These are phyloP conservation scores for Lactarius tabidus DNA, from an alignment of 768 basidiomycete species.

Conservation along the genomic window DNA sequence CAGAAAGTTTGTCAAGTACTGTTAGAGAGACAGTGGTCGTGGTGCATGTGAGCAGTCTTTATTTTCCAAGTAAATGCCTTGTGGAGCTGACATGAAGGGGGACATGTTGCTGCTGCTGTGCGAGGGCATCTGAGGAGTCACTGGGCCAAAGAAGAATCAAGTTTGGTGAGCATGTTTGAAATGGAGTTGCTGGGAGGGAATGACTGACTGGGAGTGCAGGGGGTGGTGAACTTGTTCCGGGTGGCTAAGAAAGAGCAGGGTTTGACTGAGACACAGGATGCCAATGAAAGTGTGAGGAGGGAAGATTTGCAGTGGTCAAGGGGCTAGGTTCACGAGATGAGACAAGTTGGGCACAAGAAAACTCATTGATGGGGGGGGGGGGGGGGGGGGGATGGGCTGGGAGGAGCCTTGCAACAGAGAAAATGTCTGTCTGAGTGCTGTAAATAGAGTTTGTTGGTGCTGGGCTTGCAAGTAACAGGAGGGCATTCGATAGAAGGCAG, in stretches of 20 bases:
- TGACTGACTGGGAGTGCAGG: constrained; percentile 56
- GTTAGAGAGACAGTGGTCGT: constrained; percentile 28
- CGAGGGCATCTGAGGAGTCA: constrained; percentile 36
- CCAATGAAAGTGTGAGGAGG: constrained; percentile 25
- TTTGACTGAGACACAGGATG: constrained; percentile 41
- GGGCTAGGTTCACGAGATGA: constrained; percentile 32
- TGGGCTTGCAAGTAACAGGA: too few species aligned
- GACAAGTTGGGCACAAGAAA: constrained; percentile 25
- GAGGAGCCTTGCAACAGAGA: constrained; percentile 28
- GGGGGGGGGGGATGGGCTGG: constrained; percentile 32
- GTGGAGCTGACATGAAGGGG: constrained; percentile 25
- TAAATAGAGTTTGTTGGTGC: constrained; percentile 33
- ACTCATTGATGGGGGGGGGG: constrained; percentile 30
- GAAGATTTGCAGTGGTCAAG: constrained; percentile 38
- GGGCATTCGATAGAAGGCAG: too few species aligned
- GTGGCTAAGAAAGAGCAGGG: constrained; percentile 65
- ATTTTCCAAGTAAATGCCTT: constrained; percentile 25
- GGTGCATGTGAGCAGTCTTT: constrained; percentile 26
- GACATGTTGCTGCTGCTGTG: constrained; percentile 34
- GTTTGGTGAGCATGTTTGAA: constrained; percentile 37
- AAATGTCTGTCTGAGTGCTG: constrained; percentile 22
- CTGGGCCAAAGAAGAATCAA: constrained; percentile 28
- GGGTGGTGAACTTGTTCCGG: constrained; percentile 65
- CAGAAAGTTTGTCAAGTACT: constrained; percentile 34
- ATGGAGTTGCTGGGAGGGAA: constrained; percentile 41